A percentile compares a stretch with the other conserved stretches of the same genome.
Evolutionary conservation across 2,329 filamentous ascomycete species (phyloP).

Genomic region (Thelonectria rubi): DNA sequence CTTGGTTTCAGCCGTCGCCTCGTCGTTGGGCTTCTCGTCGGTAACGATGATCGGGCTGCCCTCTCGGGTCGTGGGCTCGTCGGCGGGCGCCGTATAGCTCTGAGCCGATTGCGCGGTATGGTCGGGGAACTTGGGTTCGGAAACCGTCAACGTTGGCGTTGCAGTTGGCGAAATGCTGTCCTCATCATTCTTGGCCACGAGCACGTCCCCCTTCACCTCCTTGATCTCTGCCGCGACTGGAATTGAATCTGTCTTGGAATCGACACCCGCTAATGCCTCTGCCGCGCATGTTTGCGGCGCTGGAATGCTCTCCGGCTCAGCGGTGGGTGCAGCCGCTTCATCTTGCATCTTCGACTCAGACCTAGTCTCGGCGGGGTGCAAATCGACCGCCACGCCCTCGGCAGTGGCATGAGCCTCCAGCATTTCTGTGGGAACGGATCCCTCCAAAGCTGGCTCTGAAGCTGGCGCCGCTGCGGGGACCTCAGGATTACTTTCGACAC

Average conservation of each 20-base stretch:
- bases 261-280: constrained; percentile 20
- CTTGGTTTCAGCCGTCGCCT: constrained; percentile 28
- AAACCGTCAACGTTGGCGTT: constrained; percentile 34
- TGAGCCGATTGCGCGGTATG: constrained; percentile 40
- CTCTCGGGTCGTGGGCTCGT: constrained; percentile 6
- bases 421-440: constrained; percentile 11
- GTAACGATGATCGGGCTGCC: constrained; percentile 26
- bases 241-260: constrained; percentile 30
- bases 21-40: constrained; percentile 10
- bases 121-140: constrained; percentile 42
- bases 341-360: constrained; percentile 14
- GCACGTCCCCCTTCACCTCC: constrained; percentile 16
- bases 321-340: constrained; percentile 27
- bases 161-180: constrained; percentile 26
- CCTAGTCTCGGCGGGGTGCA: constrained; percentile 1
- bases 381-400: constrained; percentile 1
- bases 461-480: background rate
- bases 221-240: constrained; percentile 30
- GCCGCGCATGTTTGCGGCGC: constrained; percentile 16
- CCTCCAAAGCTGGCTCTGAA: background rate
- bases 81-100: constrained; percentile 28
- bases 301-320: constrained; percentile 36
- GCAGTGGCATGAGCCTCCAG: constrained; percentile 1
- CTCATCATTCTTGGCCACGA: constrained; percentile 25
- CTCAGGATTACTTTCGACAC: constrained; percentile 16